Percentiles rank a stretch among this genome's conserved stretches.
Evolutionary conservation across 164 flowering plant genomes (phyloP).

Genomic region (Chimonanthus salicifolius): DNA sequence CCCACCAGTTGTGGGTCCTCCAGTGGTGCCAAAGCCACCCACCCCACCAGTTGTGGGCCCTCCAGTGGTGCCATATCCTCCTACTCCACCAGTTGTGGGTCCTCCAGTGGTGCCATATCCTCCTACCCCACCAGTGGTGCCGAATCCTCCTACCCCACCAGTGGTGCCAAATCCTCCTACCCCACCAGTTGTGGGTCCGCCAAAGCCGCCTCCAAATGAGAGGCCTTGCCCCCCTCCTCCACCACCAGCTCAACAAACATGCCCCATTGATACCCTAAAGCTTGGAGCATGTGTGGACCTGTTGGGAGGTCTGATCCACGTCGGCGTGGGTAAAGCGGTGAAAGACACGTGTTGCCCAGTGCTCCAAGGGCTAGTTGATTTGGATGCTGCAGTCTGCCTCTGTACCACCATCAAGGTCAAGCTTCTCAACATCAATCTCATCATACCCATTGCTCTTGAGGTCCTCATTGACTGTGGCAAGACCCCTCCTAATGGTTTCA

Average conservation of each 20-base stretch:
- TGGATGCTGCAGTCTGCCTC: slow-evolving; percentile 66
- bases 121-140: slow-evolving; percentile 6
- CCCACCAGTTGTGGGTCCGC: slow-evolving; percentile 1
- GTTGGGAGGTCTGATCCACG: slow-evolving; percentile 50
- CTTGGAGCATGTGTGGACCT: slow-evolving; percentile 65
- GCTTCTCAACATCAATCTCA: slow-evolving; percentile 43
- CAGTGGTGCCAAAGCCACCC: not conserved
- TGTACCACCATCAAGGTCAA: slow-evolving; percentile 63
- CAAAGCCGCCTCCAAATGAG: slow-evolving; percentile 6
- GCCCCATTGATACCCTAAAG: slow-evolving; percentile 63
- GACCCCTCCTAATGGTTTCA: slow-evolving; percentile 48
- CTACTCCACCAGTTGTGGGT: slow-evolving; percentile 16
- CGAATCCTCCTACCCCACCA: not conserved
- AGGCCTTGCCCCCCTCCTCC: slow-evolving; percentile 14
- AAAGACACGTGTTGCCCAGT: slow-evolving; percentile 57
- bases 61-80: slow-evolving; percentile 10
- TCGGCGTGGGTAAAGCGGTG: slow-evolving; percentile 43
- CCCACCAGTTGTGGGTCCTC: not conserved
- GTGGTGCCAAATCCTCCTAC: slow-evolving; percentile 5
- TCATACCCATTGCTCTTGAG: slow-evolving; percentile 54
- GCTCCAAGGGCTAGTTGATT: slow-evolving; percentile 44
- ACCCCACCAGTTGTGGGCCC: slow-evolving; percentile 2
- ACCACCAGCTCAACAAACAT: slow-evolving; percentile 32
- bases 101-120: slow-evolving; percentile 1
- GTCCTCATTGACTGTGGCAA: slow-evolving; percentile 64